These are phyloP conservation scores for Quambalaria eucalypti DNA, from an alignment of 1,284 basidiomycete species.

Conservation along the genomic window DNA sequence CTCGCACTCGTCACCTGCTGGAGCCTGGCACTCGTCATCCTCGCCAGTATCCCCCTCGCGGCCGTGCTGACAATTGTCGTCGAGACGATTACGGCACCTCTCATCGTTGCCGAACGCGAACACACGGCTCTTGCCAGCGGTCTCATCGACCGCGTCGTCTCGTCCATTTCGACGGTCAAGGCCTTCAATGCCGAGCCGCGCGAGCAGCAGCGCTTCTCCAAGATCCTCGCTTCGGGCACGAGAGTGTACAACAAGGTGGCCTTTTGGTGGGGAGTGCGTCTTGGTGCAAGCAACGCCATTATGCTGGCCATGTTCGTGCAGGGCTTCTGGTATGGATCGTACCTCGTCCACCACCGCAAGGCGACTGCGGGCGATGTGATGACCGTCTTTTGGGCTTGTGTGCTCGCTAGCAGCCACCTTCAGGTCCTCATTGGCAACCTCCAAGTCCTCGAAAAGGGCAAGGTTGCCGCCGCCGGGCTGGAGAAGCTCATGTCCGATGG, in stretches of 20 bases:
- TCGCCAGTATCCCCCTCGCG: slow-evolving; percentile 78
- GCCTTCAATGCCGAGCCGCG: slow-evolving; percentile 75
- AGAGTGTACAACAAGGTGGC: slow-evolving; percentile 53
- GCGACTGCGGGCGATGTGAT: slow-evolving; percentile 69
- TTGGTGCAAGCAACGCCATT: slow-evolving; percentile 49
- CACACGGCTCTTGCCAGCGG: slow-evolving; percentile 65
- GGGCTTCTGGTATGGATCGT: slow-evolving; percentile 90
- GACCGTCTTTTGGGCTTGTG: slow-evolving; percentile 91
- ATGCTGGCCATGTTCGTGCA: slow-evolving; percentile 49
- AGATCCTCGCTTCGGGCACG: slow-evolving; percentile 53
- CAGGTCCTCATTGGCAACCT: slow-evolving; percentile 76
- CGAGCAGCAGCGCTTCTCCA: slow-evolving; percentile 56
- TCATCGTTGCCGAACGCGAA: slow-evolving; percentile 61
- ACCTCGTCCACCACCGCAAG: slow-evolving; percentile 67
- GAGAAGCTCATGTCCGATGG: not conserved
- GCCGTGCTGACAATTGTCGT: slow-evolving; percentile 63
- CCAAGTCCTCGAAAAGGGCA: slow-evolving; percentile 71
- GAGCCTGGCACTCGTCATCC: slow-evolving; percentile 78
- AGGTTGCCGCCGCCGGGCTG: slow-evolving; percentile 68
- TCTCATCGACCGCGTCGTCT: slow-evolving; percentile 66
- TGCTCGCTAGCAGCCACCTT: slow-evolving; percentile 75
- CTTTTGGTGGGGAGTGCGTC: slow-evolving; percentile 64
- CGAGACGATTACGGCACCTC: slow-evolving; percentile 55
- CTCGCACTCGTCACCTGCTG: slow-evolving; percentile 75
- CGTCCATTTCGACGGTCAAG: slow-evolving; percentile 83